phyloP scores from a whole-genome alignment of 371 early-diverging fungal species.

The Batkoa obscura region DNA sequence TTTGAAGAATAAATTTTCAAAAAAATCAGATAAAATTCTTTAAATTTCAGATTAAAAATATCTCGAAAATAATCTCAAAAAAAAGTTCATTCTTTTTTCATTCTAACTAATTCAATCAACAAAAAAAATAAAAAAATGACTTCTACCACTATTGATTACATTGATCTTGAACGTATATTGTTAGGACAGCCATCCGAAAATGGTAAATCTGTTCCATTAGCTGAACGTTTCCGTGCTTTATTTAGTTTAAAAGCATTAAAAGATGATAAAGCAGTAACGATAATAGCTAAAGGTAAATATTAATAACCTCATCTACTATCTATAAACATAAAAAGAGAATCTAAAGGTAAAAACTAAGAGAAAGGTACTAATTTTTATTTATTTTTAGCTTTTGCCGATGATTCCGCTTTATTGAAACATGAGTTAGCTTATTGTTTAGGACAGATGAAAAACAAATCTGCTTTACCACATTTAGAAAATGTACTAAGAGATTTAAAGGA shows the following conservation, averaged over 20 bases:
- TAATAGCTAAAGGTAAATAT: constrained; percentile 56
- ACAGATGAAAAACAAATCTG: constrained; percentile 81
- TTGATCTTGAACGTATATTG: neutral
- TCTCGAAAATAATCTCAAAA: no score
- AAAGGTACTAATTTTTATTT: neutral
- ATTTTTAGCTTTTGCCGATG: constrained; percentile 49
- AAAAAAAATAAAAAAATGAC: no score
- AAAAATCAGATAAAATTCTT: no score
- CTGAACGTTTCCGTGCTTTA: constrained; percentile 81
- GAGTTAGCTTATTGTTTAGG: constrained; percentile 98
- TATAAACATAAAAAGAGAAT: neutral
- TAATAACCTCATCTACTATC: neutral
- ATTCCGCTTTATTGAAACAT: constrained; percentile 92
- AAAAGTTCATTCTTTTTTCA: no score
- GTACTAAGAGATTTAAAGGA: constrained; percentile 52
- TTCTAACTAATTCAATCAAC: no score
- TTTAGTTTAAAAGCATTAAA: constrained; percentile 84
- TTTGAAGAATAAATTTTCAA: no score
- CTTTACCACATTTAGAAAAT: constrained; percentile 44
- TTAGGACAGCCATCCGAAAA: neutral
- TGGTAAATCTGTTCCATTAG: constrained; percentile 2
- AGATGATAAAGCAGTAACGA: constrained; percentile 55
- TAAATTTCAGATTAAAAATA: no score
- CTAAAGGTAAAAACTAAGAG: neutral
- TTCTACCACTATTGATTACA: no score